Conservation (phyloP, 306 rosid genomes). For the Vigna nakashimae region DNA sequence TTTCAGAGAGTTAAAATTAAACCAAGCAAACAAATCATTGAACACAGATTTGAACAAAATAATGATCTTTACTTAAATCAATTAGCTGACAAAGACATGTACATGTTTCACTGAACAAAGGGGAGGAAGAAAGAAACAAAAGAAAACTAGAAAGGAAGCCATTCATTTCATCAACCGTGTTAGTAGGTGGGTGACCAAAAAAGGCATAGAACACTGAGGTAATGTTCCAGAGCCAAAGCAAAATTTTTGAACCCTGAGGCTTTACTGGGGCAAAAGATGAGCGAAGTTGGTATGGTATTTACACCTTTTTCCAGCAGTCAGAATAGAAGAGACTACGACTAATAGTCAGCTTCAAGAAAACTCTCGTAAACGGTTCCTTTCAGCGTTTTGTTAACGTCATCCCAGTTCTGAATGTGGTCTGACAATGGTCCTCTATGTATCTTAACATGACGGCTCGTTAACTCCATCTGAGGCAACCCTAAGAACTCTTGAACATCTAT, state of each 20-base stretch:
- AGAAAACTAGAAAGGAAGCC: constrained; percentile 1
- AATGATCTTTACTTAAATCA: constrained; percentile 39
- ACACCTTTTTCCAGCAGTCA: constrained; percentile 56
- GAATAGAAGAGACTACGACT: constrained; percentile 41
- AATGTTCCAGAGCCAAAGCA: constrained; percentile 39
- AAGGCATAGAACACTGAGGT: constrained; percentile 38
- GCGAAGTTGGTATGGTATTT: constrained; percentile 53
- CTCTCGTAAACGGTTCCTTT: constrained; percentile 72
- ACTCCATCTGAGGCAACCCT: constrained; percentile 67
- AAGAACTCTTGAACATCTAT: constrained; percentile 75
- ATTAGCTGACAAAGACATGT: constrained; percentile 48
- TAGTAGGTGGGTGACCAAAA: constrained; percentile 43
- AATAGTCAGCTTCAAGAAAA: constrained; percentile 74
- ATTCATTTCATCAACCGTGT: constrained; percentile 48
- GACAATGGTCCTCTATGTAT: constrained; percentile 79
- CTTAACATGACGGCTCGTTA: constrained; percentile 83
- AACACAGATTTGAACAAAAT: constrained; percentile 11
- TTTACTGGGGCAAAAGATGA: constrained; percentile 45
- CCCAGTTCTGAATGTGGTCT: constrained; percentile 84
- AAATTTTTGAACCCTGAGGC: constrained; percentile 35
- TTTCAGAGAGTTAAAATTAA: neutral
- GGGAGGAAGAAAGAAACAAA: neutral
- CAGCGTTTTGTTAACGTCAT: constrained; percentile 74
- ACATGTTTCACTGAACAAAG: constrained; percentile 44
- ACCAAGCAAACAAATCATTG: constrained; percentile 8